A percentile compares a stretch with the other conserved stretches of the same genome.
Conservation (phyloP, 2,329 filamentous ascomycete species). For the Fusarium metavorans region DNA sequence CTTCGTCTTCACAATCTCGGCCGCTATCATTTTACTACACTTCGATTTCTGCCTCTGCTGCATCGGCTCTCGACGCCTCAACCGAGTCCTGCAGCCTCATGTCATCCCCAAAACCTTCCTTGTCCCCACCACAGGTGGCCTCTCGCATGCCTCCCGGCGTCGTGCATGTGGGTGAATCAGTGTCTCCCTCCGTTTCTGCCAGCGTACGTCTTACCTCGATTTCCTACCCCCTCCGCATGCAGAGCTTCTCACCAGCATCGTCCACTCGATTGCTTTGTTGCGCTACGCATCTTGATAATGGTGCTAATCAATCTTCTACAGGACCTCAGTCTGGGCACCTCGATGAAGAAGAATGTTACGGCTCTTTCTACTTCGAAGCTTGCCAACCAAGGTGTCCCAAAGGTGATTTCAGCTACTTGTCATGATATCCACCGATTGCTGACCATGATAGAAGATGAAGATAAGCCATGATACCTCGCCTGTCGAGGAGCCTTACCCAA, state of each 20-base stretch:
- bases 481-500: slow-evolving; percentile 60
- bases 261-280: not conserved
- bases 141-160: slow-evolving; percentile 21
- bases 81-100: slow-evolving; percentile 38
- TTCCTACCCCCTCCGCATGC: not conserved
- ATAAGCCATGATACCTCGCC: slow-evolving; percentile 56
- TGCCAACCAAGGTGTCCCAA: slow-evolving; percentile 65
- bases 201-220: slow-evolving; percentile 33
- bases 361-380: slow-evolving; percentile 66
- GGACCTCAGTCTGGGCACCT: slow-evolving; percentile 30
- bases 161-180: slow-evolving; percentile 29
- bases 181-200: slow-evolving; percentile 20
- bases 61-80: slow-evolving; percentile 13
- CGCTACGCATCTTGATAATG: not conserved
- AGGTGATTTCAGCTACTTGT: slow-evolving; percentile 55
- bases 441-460: slow-evolving; percentile 59
- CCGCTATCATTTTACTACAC: slow-evolving; percentile 38
- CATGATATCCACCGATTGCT: slow-evolving; percentile 30
- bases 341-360: slow-evolving; percentile 58
- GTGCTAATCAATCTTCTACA: slow-evolving; percentile 26
- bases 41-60: slow-evolving; percentile 13
- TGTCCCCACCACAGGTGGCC: slow-evolving; percentile 45
- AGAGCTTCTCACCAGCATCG: not conserved
- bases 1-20: slow-evolving; percentile 44
- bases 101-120: slow-evolving; percentile 46